Percentiles rank a stretch among this genome's conserved stretches.
These are phyloP conservation scores for Oryza coarctata DNA, from an alignment of 176 grass and related monocot species.

Conservation along the genomic window DNA sequence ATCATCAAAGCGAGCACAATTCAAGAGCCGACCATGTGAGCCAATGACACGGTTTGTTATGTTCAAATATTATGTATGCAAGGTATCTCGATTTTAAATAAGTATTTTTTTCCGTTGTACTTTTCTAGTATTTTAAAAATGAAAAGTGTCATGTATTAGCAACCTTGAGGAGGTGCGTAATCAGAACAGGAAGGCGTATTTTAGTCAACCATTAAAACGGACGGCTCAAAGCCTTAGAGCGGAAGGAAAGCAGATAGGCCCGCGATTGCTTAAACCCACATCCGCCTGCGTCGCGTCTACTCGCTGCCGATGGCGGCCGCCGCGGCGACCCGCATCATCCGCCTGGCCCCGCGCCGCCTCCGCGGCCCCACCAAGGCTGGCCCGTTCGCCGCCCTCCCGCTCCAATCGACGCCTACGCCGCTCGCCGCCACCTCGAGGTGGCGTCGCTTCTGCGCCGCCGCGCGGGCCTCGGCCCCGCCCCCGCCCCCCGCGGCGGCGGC, in stretches of 20 bases:
- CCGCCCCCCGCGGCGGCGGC: neutral
- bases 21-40: too few species aligned
- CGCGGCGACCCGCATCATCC: slow-evolving; percentile 41
- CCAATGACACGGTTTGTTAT: too few species aligned
- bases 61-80: too few species aligned
- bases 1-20: too few species aligned
- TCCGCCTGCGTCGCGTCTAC: neutral
- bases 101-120: too few species aligned
- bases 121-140: too few species aligned
- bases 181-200: neutral
- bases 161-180: neutral
- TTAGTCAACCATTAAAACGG: neutral
- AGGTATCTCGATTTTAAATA: too few species aligned
- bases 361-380: neutral
- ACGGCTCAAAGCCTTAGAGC: slow-evolving; percentile 30
- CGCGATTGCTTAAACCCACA: slow-evolving; percentile 8
- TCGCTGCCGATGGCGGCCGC: slow-evolving; percentile 26
- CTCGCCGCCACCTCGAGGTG: slow-evolving; percentile 23
- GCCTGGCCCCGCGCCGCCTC: slow-evolving; percentile 34
- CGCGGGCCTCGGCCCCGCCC: slow-evolving; percentile 37
- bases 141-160: too few species aligned
- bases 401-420: neutral
- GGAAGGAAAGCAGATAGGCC: slow-evolving; percentile 35
- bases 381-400: neutral
- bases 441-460: slow-evolving; percentile 50